A percentile compares a stretch with the other conserved stretches of the same genome.
Conservation (phyloP, 148 eudicot genomes). For the Bassia scoparia region DNA sequence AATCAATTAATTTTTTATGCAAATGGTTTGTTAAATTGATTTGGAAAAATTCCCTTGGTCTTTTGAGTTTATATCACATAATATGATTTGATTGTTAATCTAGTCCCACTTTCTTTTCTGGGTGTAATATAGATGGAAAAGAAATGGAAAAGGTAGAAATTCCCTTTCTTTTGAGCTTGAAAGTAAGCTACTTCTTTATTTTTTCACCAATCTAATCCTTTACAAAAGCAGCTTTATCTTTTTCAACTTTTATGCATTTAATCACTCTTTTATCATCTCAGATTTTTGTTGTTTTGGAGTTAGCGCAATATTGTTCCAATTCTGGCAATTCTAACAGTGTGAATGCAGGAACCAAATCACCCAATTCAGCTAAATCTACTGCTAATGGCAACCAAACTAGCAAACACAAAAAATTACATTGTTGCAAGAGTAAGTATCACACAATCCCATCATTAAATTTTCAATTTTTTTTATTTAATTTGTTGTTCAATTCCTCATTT, state of each 20-base stretch:
- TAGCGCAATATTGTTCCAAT: background rate
- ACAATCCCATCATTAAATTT: background rate
- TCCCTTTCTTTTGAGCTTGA: conserved; percentile 29
- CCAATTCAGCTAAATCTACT: conserved; percentile 25
- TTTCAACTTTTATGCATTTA: background rate
- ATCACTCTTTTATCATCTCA: background rate
- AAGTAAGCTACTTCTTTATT: conserved; percentile 16
- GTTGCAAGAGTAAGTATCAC: conserved; percentile 66
- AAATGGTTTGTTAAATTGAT: conserved; percentile 4
- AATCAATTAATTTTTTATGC: background rate
- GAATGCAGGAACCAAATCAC: conserved; percentile 33
- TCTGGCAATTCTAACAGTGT: conserved; percentile 30
- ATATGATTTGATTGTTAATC: background rate
- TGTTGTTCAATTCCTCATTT: too few relatives aligned
- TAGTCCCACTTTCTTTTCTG: background rate
- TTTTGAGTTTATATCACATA: background rate
- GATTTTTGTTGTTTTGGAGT: background rate
- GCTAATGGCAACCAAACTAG: conserved; percentile 30
- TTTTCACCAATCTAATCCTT: background rate
- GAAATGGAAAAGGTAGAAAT: conserved; percentile 20
- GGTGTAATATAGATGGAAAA: background rate
- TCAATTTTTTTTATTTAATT: background rate
- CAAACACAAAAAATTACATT: conserved; percentile 59
- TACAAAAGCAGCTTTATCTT: background rate
- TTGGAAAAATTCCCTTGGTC: background rate